Evolutionary conservation across 495 filamentous ascomycete genomes (phyloP).

Genomic region (Hypoxylon cercidicola): DNA sequence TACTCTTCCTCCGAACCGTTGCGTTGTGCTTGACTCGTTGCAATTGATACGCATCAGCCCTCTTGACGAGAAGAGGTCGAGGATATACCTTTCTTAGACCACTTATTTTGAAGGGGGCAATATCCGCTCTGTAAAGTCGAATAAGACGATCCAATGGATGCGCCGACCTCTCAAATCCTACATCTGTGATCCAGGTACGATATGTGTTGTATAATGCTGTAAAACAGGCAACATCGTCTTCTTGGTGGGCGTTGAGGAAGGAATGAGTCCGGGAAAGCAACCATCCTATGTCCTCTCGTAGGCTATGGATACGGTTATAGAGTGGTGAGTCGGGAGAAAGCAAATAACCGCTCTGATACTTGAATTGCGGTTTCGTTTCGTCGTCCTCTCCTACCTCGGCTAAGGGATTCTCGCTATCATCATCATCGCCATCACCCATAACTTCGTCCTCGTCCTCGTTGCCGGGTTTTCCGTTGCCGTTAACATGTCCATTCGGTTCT

Average conservation of each 20-base stretch:
- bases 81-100: constrained; percentile 94
- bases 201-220: constrained; percentile 92
- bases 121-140: constrained; percentile 83
- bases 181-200: constrained; percentile 95
- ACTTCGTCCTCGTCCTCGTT: constrained; percentile 53
- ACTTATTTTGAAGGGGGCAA: constrained; percentile 91
- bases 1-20: constrained; percentile 81
- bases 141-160: constrained; percentile 90
- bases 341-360: constrained; percentile 87
- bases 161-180: constrained; percentile 94
- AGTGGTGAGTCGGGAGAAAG: constrained; percentile 68
- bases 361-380: constrained; percentile 80
- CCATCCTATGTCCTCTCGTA: constrained; percentile 82
- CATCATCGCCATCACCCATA: constrained; percentile 60
- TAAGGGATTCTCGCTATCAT: constrained; percentile 69
- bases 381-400: constrained; percentile 82
- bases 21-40: constrained; percentile 94
- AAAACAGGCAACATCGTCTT: constrained; percentile 96
- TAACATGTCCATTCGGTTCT: constrained; percentile 44
- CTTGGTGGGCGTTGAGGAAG: constrained; percentile 84
- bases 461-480: constrained; percentile 50
- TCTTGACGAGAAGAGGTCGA: constrained; percentile 83
- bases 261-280: constrained; percentile 83
- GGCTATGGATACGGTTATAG: constrained; percentile 79
- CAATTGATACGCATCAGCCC: constrained; percentile 93